phyloP scores from a whole-genome alignment of 2,329 filamentous ascomycete species.

The Colletotrichum musae region DNA sequence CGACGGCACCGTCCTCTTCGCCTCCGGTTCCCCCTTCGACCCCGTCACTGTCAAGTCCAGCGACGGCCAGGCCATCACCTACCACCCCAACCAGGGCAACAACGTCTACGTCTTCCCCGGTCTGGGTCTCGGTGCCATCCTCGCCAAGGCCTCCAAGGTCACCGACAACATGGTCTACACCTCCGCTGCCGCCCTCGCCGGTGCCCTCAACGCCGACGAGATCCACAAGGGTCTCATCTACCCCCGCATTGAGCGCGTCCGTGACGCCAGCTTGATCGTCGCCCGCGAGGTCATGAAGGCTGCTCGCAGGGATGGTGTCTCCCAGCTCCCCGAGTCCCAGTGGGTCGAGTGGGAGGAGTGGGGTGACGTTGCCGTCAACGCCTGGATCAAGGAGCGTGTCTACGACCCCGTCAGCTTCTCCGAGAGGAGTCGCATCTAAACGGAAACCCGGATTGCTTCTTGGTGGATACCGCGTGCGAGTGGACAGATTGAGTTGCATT shows the following conservation, averaged over 20 bases:
- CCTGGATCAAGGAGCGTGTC: slow-evolving; percentile 72
- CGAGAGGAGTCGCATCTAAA: slow-evolving; percentile 46
- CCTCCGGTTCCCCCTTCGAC: slow-evolving; percentile 93
- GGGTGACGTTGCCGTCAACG: slow-evolving; percentile 74
- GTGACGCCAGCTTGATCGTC: slow-evolving; percentile 89
- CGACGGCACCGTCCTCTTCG: slow-evolving; percentile 92
- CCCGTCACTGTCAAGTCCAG: slow-evolving; percentile 75
- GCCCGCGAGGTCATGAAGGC: slow-evolving; percentile 94
- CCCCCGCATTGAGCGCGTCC: slow-evolving; percentile 90
- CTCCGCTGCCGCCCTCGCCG: slow-evolving; percentile 85
- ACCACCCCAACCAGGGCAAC: slow-evolving; percentile 88
- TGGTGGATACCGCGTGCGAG: slow-evolving; percentile 1
- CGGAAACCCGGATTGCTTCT: slow-evolving; percentile 8
- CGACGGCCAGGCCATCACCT: slow-evolving; percentile 72
- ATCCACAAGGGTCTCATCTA: slow-evolving; percentile 89
- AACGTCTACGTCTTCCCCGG: slow-evolving; percentile 96
- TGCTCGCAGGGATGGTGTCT: slow-evolving; percentile 86
- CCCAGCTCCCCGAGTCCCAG: slow-evolving; percentile 75
- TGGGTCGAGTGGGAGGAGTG: slow-evolving; percentile 82
- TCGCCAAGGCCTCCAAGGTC: slow-evolving; percentile 87
- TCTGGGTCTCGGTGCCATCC: slow-evolving; percentile 92
- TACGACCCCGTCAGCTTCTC: slow-evolving; percentile 70
- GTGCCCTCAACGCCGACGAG: slow-evolving; percentile 85
- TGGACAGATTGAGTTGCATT: slow-evolving; percentile 36
- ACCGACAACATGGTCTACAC: slow-evolving; percentile 98